phyloP scores from a whole-genome alignment of 768 basidiomycete genomes.

The Lactifluus piperatus region DNA sequence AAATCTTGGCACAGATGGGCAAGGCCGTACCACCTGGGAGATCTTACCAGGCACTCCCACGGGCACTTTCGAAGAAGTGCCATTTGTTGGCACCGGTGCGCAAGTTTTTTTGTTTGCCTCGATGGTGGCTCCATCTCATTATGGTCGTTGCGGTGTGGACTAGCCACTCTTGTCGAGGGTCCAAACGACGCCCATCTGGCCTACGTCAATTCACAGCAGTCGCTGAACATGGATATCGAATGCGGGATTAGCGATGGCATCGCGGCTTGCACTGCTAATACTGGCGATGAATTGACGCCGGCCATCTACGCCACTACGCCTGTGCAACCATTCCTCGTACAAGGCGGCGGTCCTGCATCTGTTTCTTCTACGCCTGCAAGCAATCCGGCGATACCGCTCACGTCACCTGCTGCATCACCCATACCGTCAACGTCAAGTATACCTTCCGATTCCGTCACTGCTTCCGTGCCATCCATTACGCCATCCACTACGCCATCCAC shows the following conservation, averaged over 20 bases:
- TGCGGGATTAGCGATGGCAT: neutral
- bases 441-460: neutral
- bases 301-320: neutral
- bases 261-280: neutral
- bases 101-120: neutral
- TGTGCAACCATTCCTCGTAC: neutral
- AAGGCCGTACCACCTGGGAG: constrained; percentile 10
- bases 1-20: neutral
- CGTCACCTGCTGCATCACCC: neutral
- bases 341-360: constrained; percentile 1
- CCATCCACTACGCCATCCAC: too few relatives aligned
- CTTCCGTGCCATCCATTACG: neutral
- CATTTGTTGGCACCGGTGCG: constrained; percentile 2
- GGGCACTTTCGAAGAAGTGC: neutral
- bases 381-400: neutral
- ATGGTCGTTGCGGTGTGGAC: neutral
- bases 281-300: neutral
- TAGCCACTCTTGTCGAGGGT: constrained; percentile 8
- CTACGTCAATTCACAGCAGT: neutral
- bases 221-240: neutral
- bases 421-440: neutral
- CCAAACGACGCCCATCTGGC: constrained; percentile 6
- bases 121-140: neutral
- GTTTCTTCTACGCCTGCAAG: neutral
- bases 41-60: constrained; percentile 2